Evolutionary conservation across 371 early-diverging fungal species (phyloP), one percentile per base, ranked within the genome.

Genomic region (Dentiscutata heterogama): DNA sequence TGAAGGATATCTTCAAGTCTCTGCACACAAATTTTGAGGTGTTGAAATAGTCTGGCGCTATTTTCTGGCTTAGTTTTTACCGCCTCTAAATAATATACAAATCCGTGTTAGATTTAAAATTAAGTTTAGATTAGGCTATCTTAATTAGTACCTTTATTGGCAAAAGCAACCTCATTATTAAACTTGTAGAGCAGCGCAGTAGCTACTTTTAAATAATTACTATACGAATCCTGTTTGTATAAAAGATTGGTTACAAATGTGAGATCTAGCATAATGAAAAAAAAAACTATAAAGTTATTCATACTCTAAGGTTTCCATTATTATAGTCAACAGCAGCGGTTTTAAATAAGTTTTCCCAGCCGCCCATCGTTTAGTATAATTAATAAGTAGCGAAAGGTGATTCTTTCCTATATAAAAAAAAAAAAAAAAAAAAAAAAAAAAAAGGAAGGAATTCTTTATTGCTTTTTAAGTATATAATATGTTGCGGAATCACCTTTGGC

Each of bases 181-280:
- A 81, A 64, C 50, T 81, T 81, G 31, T 51, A 70, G 16, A 81
- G 20, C 50, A 81, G 27, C 61, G 81, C 63, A 46, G 0, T 63
- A n/a, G 74, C 60, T 29, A 73, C 51, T 46, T 71, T 74, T 31
- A 72, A 58, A 74, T 81, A 73, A 35, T 81, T 81, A 53, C 0
- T n/a, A 46, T 81, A 81, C 16, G 81, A 71, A 18, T 73, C 81
- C 81, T 81, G 50, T 27, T n/a, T 35, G 35, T 78, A 46, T 4
- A 64, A 20, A 63, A 64, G 10, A 27, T 64, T 18, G 20, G 10
- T 70, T 70, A 46, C 11, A 46, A 46, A 11, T 46, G 46, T 46
- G 46, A 46, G 46, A 46, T 46, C 46, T 46, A 35, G 46, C 11
- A 46, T 46, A 46, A 46, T 46, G 10, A n/a, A 46, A 64, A 78